Percentiles rank a stretch among this genome's conserved stretches.
phyloP scores from a whole-genome alignment of 306 rosid species.

The Citrullus amarus region DNA sequence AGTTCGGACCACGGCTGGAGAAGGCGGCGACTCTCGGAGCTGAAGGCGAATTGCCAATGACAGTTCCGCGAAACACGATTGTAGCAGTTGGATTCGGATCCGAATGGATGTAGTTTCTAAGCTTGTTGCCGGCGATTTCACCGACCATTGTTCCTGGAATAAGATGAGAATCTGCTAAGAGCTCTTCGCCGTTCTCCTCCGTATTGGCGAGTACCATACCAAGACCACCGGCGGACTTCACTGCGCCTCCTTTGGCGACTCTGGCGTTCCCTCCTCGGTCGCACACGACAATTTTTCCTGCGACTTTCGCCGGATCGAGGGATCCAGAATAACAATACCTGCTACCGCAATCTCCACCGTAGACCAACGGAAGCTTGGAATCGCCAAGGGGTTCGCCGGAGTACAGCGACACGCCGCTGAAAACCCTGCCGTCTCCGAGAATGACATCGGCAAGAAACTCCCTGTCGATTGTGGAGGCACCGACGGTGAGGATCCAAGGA shows the following conservation, averaged over 20 bases:
- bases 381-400: constrained; percentile 39
- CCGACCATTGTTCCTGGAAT: constrained; percentile 82
- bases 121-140: constrained; percentile 43
- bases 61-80: constrained; percentile 57
- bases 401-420: constrained; percentile 58
- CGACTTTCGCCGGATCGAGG: constrained; percentile 34
- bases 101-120: constrained; percentile 35
- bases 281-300: constrained; percentile 76
- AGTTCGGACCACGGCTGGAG: constrained; percentile 83
- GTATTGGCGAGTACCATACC: constrained; percentile 61
- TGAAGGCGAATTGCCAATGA: constrained; percentile 51
- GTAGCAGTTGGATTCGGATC: constrained; percentile 40
- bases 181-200: constrained; percentile 57
- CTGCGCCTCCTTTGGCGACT: constrained; percentile 68
- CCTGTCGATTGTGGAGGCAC: constrained; percentile 72
- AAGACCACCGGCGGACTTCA: constrained; percentile 59
- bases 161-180: constrained; percentile 74
- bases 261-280: constrained; percentile 83
- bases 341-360: constrained; percentile 42
- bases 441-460: constrained; percentile 71
- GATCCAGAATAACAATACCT: constrained; percentile 36
- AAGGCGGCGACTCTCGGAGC: constrained; percentile 79
- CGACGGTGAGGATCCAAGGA: constrained; percentile 84
- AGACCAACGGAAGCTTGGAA: constrained; percentile 45
- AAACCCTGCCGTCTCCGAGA: constrained; percentile 47